Evolutionary conservation across 768 basidiomycete genomes (phyloP), one percentile per base, ranked within the genome.

Genomic region (Boletus sensibilis): DNA sequence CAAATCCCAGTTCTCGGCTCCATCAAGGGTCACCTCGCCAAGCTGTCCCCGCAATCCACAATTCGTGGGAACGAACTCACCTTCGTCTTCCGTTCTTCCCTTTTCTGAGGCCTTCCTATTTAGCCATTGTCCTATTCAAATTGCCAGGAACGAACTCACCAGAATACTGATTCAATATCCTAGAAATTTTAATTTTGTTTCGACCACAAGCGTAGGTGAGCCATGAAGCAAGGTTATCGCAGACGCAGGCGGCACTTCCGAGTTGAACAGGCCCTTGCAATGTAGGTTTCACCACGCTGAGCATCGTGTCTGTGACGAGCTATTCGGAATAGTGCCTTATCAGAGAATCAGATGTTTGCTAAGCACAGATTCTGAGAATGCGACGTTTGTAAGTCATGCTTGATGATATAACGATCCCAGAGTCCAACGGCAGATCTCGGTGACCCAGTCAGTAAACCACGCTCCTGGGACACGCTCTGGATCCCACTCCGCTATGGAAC

Each of bases 401-500:
- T 29, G 27, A 25, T 25, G 25, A 29, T 29, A 29, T 29, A 29
- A 29, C 27, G 7, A 38, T 20, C 23, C 21, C 39, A 21, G 25
- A 34, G 39, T 35, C 20, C 25, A 31, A 42, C 14, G 21, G 21
- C 7, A 18, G n/a, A 35, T 16, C 18, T 16, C 14, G 13, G 5
- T 33, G 23, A 20, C 8, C 33, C 2, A 8, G 10, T 21, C 59
- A 83, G 81, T 82, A 84, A 53, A 72, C 77, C 4, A 68, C 69
- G 3, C 67, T 82, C 27, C 73, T 81, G 2, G 78, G 76, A 13
- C 64, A 68, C 42, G 52, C 69, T 9, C 56, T 69, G 6, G 56
- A 67, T 9, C 74, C 81, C 4, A 85, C 84, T 0, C 80, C 82
- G 0, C 72, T n/a, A 5, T 85, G 81, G 82, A 74, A 75, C 49